Evolutionary conservation across 805 yeast genomes (phyloP), one percentile per base, ranked within the genome.

Genomic region (Ogataea glucozyma): DNA sequence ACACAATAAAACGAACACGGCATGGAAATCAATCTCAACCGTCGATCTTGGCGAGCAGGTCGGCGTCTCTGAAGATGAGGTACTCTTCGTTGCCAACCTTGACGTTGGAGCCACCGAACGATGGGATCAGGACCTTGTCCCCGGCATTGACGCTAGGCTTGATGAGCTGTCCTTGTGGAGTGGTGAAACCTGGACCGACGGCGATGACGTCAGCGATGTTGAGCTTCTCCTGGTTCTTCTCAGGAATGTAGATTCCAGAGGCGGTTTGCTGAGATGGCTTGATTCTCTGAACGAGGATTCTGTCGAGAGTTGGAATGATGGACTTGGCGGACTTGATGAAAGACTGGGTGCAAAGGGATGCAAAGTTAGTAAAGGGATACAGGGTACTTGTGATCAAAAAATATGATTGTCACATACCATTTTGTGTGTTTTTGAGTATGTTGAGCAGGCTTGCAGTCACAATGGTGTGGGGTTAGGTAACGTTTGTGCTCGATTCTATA

Each of bases 221-320:
- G 62, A 89, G 79, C 73, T 91, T 93, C 67, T 88, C 91, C 58
- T 85, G 95, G 75, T 91, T 90, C 77, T 89, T 89, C 72, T 90
- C 97, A 49, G 98, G 98, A 56, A 90, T 84, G 71, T 81, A 87
- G 62, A 90, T 79, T 61, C 98, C 98, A 32, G 93, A 82, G 47
- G 96, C 89, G 46, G 98, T 90, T 75, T 89, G 79, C 52, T 90
- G 76, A 62, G 88, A 85, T 46, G 96, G 95, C 76, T 89, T 90
- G 64, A 85, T 72, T 70, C 97, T 87, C 75, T 90, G 97, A 50
- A 93, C 97, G 51, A 93, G 80, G 48, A 93, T 91, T 72, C 99
- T 85, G 82, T 93, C 98, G 57, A 93, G 76, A 57, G 95, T 81
- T 52, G 99, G 99, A 54, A 84, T 83, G 64, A 93, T 84, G 46